These are phyloP conservation scores for Ceratopteris richardii DNA, from an alignment of 75 land plant species.

Conservation along the genomic window DNA sequence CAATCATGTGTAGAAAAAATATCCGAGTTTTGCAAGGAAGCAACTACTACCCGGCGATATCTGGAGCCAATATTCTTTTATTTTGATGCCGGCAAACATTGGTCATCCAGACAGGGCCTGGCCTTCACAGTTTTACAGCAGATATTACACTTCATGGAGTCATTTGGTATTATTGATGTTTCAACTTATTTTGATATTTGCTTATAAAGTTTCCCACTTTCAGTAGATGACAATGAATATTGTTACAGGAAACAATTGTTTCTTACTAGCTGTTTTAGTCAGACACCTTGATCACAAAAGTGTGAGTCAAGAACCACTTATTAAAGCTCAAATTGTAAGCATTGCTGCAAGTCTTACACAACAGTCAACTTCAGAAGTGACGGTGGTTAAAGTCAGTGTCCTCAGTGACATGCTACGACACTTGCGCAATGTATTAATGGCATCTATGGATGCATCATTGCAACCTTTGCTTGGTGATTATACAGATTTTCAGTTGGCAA, in stretches of 20 bases:
- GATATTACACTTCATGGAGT: constrained; percentile 51
- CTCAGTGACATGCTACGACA: constrained; percentile 82
- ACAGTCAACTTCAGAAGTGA: constrained; percentile 45
- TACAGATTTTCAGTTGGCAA: constrained; percentile 55
- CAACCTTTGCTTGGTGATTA: constrained; percentile 41
- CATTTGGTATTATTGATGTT: constrained; percentile 37
- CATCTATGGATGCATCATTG: constrained; percentile 58
- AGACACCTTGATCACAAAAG: constrained; percentile 92
- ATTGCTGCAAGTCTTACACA: constrained; percentile 48
- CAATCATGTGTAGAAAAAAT: constrained; percentile 86
- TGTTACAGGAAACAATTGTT: constrained; percentile 55
- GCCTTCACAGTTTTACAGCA: constrained; percentile 68
- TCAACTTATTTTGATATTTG: neutral
- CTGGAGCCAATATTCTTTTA: constrained; percentile 77
- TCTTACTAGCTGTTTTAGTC: constrained; percentile 56
- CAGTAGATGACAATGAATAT: neutral
- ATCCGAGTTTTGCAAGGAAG: constrained; percentile 73
- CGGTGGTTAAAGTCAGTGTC: constrained; percentile 55
- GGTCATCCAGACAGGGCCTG: constrained; percentile 57
- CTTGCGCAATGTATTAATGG: constrained; percentile 34
- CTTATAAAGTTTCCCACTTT: neutral
- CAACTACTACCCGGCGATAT: constrained; percentile 70
- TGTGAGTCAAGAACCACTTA: constrained; percentile 50
- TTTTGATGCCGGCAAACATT: constrained; percentile 65
- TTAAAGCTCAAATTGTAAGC: constrained; percentile 61